A percentile compares a stretch with the other conserved stretches of the same genome.
Evolutionary conservation across 108 stramenopile genomes (phyloP).

Genomic region (Stephanodiscus triporus): DNA sequence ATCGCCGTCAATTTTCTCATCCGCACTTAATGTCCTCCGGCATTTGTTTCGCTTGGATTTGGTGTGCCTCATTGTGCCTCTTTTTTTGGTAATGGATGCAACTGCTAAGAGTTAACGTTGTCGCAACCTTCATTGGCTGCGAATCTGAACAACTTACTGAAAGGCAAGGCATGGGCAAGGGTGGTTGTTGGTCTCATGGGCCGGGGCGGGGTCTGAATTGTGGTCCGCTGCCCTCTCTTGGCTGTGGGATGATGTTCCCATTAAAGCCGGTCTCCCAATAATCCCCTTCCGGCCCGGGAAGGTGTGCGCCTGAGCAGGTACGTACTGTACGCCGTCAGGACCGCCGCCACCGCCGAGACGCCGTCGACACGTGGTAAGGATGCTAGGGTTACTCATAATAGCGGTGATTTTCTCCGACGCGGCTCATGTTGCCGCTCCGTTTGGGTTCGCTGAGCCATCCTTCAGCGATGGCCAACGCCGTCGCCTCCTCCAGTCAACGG

Average conservation of each 20-base stretch:
- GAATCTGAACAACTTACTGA: neutral
- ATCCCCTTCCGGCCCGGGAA: too few species aligned
- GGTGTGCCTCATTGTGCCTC: neutral
- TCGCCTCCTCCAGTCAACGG: slow-evolving; percentile 35
- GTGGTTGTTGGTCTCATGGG: neutral
- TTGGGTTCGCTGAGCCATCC: neutral
- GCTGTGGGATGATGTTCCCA: neutral
- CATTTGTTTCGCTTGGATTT: slow-evolving; percentile 14
- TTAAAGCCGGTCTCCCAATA: too few species aligned
- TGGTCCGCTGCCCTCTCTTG: too few species aligned
- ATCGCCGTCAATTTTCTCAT: neutral
- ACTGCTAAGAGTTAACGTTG: neutral
- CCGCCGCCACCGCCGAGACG: too few species aligned
- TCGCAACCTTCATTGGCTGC: neutral
- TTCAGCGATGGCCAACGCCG: slow-evolving; percentile 25
- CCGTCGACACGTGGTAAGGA: too few species aligned
- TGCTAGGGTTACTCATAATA: slow-evolving; percentile 12
- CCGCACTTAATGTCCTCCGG: neutral
- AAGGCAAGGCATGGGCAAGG: neutral
- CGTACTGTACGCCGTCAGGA: too few species aligned
- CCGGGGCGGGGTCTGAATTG: too few species aligned
- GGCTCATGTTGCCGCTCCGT: slow-evolving; percentile 9
- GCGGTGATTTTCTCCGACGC: slow-evolving; percentile 14
- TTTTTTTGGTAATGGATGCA: neutral
- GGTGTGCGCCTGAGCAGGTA: neutral